A percentile compares a stretch with the other conserved stretches of the same genome.
These are phyloP conservation scores for Trametes gibbosa DNA, from an alignment of 768 basidiomycete genomes.

Conservation along the genomic window DNA sequence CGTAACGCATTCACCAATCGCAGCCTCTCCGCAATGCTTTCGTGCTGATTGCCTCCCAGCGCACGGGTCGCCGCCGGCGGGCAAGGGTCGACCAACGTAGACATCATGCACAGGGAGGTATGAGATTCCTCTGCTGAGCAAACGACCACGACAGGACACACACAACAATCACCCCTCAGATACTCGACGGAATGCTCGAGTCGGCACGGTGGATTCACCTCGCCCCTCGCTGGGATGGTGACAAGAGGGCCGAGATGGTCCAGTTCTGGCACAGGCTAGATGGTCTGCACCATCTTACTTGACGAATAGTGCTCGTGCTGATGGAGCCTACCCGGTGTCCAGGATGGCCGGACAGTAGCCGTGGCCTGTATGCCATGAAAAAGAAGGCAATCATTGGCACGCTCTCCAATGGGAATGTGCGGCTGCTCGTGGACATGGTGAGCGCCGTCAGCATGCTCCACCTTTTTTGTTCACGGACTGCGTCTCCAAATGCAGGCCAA, in stretches of 20 bases:
- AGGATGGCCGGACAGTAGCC: conserved; percentile 59
- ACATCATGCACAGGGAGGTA: conserved; percentile 56
- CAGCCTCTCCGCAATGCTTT: background rate
- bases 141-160: too few species aligned
- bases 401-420: conserved; percentile 64
- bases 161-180: conserved; percentile 35
- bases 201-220: conserved; percentile 50
- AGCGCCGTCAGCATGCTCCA: background rate
- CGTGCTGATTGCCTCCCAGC: conserved; percentile 27
- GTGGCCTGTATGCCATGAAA: conserved; percentile 51
- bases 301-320: background rate
- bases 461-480: too few species aligned
- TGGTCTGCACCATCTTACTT: conserved; percentile 31
- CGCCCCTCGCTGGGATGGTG: conserved; percentile 42
- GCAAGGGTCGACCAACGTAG: conserved; percentile 48
- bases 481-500: conserved; percentile 45
- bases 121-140: too few species aligned
- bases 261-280: conserved; percentile 59
- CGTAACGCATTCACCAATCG: conserved; percentile 32
- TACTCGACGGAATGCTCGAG: conserved; percentile 54
- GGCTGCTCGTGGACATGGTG: conserved; percentile 62
- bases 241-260: conserved; percentile 43
- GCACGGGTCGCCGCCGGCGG: conserved; percentile 43
- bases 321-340: background rate
- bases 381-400: conserved; percentile 48